Conservation (phyloP, 495 filamentous ascomycete genomes). For the Amphirosellinia nigrospora region DNA sequence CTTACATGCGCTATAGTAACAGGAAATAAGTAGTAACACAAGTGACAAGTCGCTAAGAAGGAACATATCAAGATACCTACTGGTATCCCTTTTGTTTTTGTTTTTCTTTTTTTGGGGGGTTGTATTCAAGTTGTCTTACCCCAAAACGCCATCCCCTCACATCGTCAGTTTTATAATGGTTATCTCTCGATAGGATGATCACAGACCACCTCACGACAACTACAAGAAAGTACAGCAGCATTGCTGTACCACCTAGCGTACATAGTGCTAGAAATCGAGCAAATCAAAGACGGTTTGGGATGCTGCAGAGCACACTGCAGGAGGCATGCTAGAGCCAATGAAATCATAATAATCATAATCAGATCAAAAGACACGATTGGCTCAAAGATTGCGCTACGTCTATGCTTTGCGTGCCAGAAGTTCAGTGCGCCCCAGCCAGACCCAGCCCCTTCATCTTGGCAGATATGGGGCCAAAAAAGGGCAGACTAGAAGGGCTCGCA, state of each 20-base stretch:
- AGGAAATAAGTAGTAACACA: no score
- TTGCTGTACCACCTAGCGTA: conserved; percentile 15
- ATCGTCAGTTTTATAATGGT: not conserved
- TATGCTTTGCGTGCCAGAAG: no score
- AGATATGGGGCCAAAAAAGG: conserved; percentile 22
- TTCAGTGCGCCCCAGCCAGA: no score
- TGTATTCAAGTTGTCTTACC: not conserved
- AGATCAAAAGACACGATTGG: conserved; percentile 20
- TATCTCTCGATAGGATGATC: not conserved
- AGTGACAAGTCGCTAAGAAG: not conserved
- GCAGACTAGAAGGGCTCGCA: no score
- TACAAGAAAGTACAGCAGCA: conserved; percentile 18
- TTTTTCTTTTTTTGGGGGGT: no score
- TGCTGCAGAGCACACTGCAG: conserved; percentile 20
- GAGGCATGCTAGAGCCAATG: conserved; percentile 14
- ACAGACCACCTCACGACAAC: conserved; percentile 12
- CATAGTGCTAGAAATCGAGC: conserved; percentile 3
- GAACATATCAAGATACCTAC: not conserved
- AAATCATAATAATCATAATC: not conserved
- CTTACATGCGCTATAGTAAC: not conserved
- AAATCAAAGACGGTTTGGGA: conserved; percentile 15
- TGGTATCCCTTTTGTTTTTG: not conserved
- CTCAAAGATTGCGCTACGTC: not conserved
- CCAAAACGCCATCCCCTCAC: not conserved
- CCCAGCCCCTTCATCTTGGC: conserved; percentile 9